Conservation (phyloP, 140 eudicot genomes). For the Anethum foeniculum region DNA sequence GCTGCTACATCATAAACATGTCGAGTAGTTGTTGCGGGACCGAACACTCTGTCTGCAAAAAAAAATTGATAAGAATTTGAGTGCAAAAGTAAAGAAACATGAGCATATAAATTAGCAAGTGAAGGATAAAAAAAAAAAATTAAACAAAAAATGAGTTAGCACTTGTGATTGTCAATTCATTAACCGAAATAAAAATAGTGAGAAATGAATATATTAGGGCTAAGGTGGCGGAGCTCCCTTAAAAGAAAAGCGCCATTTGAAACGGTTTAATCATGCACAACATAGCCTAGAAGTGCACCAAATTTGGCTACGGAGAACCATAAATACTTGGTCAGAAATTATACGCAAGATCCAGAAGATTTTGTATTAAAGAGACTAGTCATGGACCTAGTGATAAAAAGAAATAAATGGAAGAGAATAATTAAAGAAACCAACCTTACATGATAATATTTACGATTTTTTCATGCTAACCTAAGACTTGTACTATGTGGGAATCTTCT, state of each 20-base stretch:
- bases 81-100: neutral
- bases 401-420: neutral
- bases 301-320: neutral
- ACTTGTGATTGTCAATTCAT: neutral
- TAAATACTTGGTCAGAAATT: neutral
- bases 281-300: neutral
- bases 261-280: neutral
- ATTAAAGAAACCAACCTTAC: neutral
- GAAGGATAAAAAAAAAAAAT: neutral
- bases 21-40: conserved; percentile 89
- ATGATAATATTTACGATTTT: neutral
- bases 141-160: neutral
- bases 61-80: neutral
- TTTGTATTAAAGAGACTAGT: neutral
- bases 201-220: neutral
- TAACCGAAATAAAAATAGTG: neutral
- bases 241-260: neutral
- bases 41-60: conserved; percentile 76
- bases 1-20: conserved; percentile 92
- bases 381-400: neutral
- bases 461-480: neutral
- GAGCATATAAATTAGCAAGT: conserved; percentile 2
- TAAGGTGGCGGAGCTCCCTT: neutral
- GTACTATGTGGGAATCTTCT: neutral
- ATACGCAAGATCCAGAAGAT: neutral